A percentile compares a stretch with the other conserved stretches of the same genome.
These are phyloP conservation scores for Tetrahymena borealis DNA, from an alignment of 73 alveolate species.

Conservation along the genomic window DNA sequence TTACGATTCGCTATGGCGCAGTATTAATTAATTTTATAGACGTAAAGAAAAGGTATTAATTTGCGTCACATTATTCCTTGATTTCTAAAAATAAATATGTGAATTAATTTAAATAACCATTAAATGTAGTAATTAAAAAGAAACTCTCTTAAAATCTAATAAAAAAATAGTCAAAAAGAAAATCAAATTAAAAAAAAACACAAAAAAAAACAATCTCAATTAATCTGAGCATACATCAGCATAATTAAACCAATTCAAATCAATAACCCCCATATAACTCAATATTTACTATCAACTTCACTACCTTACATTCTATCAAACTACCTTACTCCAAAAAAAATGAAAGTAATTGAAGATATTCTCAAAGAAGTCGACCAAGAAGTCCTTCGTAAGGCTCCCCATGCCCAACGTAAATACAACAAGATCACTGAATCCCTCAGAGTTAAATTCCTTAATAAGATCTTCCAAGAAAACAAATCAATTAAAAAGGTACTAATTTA, in stretches of 20 bases:
- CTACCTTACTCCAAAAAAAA: background rate
- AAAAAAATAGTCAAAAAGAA: background rate
- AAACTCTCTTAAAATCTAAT: background rate
- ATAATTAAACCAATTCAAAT: background rate
- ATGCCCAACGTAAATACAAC: slow-evolving; percentile 3
- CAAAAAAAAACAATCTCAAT: background rate
- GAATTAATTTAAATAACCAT: background rate
- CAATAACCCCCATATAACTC: background rate
- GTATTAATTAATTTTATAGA: background rate
- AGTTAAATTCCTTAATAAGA: background rate
- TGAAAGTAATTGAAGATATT: background rate
- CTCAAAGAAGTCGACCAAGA: background rate
- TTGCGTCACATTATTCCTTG: background rate
- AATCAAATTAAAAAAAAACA: background rate
- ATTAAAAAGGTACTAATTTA: background rate
- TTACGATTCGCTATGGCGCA: background rate
- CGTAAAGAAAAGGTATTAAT: slow-evolving; percentile 1
- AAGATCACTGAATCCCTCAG: background rate
- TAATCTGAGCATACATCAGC: background rate
- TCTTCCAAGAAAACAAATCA: background rate
- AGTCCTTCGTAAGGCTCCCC: slow-evolving; percentile 5
- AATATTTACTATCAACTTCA: too few relatives aligned
- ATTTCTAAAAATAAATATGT: background rate
- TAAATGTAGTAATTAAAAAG: background rate
- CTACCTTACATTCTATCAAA: background rate